Conservation (phyloP, 202 grass and related monocot genomes). For the Elaeis oleifera region DNA sequence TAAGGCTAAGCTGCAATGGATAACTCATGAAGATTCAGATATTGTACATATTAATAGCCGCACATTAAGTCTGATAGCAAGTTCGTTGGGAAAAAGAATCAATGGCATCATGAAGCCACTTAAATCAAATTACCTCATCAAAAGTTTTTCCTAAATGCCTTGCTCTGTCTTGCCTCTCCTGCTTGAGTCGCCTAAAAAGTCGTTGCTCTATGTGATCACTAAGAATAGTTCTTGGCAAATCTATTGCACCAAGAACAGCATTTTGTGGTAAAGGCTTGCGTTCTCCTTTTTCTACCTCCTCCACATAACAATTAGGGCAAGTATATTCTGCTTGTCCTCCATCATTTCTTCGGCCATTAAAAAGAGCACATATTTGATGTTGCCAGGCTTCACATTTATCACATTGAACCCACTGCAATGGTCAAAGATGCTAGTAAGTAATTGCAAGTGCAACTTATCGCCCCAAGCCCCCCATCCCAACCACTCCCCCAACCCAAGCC, state of each 20-base stretch:
- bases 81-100: too few relatives aligned
- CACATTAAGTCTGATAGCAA: too few relatives aligned
- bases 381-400: conserved; percentile 99
- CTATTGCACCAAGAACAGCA: conserved; percentile 97
- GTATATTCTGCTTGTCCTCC: conserved; percentile 97
- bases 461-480: too few relatives aligned
- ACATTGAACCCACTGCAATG: conserved; percentile 93
- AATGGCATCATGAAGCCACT: too few relatives aligned
- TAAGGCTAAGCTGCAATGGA: too few relatives aligned
- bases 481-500: too few relatives aligned
- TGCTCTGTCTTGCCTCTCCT: conserved; percentile 68
- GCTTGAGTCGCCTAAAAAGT: conserved; percentile 66
- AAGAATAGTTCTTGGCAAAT: conserved; percentile 83
- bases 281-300: conserved; percentile 69
- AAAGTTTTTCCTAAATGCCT: conserved; percentile 45
- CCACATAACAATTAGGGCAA: conserved; percentile 81
- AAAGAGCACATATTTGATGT: conserved; percentile 96
- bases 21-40: too few relatives aligned
- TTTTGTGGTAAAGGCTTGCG: conserved; percentile 86
- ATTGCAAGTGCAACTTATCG: too few relatives aligned
- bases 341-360: conserved; percentile 96
- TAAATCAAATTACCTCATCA: conserved; percentile 63
- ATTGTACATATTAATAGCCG: too few relatives aligned
- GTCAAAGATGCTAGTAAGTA: conserved; percentile 10
- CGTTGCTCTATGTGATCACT: conserved; percentile 94